Base-by-base conservation (phyloP, 2,329 filamentous ascomycete species). In the Fonsecaea multimorphosa region DNA sequence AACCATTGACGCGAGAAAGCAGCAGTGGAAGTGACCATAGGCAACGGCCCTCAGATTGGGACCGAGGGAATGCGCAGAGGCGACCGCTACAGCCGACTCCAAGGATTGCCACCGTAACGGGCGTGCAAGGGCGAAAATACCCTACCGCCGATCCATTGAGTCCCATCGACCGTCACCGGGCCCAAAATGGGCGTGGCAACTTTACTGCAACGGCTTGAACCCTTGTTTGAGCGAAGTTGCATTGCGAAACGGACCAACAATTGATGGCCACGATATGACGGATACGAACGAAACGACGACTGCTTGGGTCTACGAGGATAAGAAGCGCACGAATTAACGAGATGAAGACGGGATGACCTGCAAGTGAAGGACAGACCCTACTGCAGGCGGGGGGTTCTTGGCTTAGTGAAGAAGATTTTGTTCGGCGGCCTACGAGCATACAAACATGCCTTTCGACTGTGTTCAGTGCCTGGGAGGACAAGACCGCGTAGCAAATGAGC, bases 61-160 rank as follows among this genome's bases (percentile, higher is more conserved):
- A 71, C 36, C 62, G 64, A 56, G 54, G 63, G 16, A 51, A 34
- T 49, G 27, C 58, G 44, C 66, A 70, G n/a, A 62, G 61, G 60
- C 61, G 58, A 51, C 61, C 60, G 12, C 40, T n/a, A 14, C 57
- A 49, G 3, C 40, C 62, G 4, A 22, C 64, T 29, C 36, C 63
- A 9, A 66, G 71, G 24, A 53, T 70, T n/a, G 55, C 64, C 6
- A 72, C 71, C 12, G 51, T 72, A 32, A 66, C 66, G 12, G 71
- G 71, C 19, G 71, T 72, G 8, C 65, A 66, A 44, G 71, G 71
- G 11, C 64, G 71, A 49, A 67, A 66, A 63, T 72, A 72, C 66
- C 66, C 70, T 44, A 69, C 65, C 22, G 3, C 67, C 14, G 70
- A 71, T 16, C 38, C 68, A 14, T 60, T 64, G 63, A 68, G 62